A percentile compares a stretch with the other conserved stretches of the same genome.
Evolutionary conservation across 2,329 filamentous ascomycete genomes (phyloP).

Genomic region (Stagonosporopsis cucurbitacearum): DNA sequence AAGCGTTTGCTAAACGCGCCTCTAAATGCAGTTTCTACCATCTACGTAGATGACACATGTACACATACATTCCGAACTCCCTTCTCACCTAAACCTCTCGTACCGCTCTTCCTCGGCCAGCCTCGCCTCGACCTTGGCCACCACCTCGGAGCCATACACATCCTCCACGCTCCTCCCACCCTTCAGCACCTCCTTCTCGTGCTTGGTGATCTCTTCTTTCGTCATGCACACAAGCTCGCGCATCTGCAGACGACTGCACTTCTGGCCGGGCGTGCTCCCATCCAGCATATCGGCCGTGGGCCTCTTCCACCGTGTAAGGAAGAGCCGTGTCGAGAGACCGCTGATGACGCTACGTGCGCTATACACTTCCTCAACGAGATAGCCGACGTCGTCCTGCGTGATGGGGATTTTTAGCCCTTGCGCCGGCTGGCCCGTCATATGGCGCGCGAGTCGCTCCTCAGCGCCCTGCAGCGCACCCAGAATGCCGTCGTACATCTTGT

Average conservation of each 20-base stretch:
- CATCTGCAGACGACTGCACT: slow-evolving; percentile 71
- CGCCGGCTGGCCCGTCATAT: slow-evolving; percentile 59
- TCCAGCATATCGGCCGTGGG: slow-evolving; percentile 70
- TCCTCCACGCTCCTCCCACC: slow-evolving; percentile 71
- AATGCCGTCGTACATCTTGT: slow-evolving; percentile 91
- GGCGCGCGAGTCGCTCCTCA: slow-evolving; percentile 76
- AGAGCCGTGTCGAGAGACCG: slow-evolving; percentile 78
- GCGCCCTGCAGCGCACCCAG: slow-evolving; percentile 75
- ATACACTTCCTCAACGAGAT: slow-evolving; percentile 88
- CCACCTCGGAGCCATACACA: slow-evolving; percentile 72
- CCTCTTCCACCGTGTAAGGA: slow-evolving; percentile 79
- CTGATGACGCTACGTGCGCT: slow-evolving; percentile 82
- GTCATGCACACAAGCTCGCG: slow-evolving; percentile 88
- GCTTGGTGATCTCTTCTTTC: slow-evolving; percentile 81
- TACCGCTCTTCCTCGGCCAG: slow-evolving; percentile 70
- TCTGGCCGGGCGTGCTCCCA: slow-evolving; percentile 74
- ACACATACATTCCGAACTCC: not conserved
- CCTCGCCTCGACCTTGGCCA: slow-evolving; percentile 71
- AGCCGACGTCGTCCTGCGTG: slow-evolving; percentile 80
- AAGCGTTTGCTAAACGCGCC: too few relatives aligned
- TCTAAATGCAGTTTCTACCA: not conserved
- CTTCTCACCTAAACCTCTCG: slow-evolving; percentile 54
- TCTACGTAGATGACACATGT: not conserved
- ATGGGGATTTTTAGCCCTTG: slow-evolving; percentile 81
- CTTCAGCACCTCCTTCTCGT: slow-evolving; percentile 79